Evolutionary conservation across 2,329 filamentous ascomycete genomes (phyloP), one percentile per base, ranked within the genome.

Genomic region (Arthrobotrys musiformis): DNA sequence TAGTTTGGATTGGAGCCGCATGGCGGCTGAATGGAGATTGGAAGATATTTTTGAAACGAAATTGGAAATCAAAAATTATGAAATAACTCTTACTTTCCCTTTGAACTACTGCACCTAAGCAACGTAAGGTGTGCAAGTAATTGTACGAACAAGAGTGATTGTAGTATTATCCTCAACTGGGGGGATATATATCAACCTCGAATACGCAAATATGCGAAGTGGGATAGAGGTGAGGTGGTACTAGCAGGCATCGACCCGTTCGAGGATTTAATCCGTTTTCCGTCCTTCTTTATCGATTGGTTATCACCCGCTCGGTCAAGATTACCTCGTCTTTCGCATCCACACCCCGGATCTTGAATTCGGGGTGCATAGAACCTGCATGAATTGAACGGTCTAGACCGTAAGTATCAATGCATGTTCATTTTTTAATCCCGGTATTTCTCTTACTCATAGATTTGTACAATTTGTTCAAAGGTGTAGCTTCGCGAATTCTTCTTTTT

Each of bases 21-120:
- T n/a, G n/a, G n/a, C n/a, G 17, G 50, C 28, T 17, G 6, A 22
- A 56, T 40, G 54, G 30, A 58, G 54, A 58, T 58, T 24, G 19
- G 54, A 58, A 56, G n/a, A n/a, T n/a, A n/a, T n/a, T n/a, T n/a
- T n/a, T 56, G 17, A 56, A 58, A 2, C 37, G 33, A 54, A 58
- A 58, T 58, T 58, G 54, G n/a, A 58, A 58, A 35, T n/a, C 22
- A 35, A 52, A 40, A n/a, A 40, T 37, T 58, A 26, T 11, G 15
- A 58, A n/a, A 56, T 35, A 13, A n/a, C 46, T 28, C 48, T 2
- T 48, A 4, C 24, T 24, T 9, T 22, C 4, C 37, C 37, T 11
- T 9, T 19, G 9, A 19, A n/a, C n/a, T n/a, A n/a, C n/a, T n/a
- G n/a, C n/a, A n/a, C n/a, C n/a, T n/a, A n/a, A n/a, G n/a, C n/a